Evolutionary conservation across 495 filamentous ascomycete species (phyloP).

Genomic region (Neurospora sublineolata): DNA sequence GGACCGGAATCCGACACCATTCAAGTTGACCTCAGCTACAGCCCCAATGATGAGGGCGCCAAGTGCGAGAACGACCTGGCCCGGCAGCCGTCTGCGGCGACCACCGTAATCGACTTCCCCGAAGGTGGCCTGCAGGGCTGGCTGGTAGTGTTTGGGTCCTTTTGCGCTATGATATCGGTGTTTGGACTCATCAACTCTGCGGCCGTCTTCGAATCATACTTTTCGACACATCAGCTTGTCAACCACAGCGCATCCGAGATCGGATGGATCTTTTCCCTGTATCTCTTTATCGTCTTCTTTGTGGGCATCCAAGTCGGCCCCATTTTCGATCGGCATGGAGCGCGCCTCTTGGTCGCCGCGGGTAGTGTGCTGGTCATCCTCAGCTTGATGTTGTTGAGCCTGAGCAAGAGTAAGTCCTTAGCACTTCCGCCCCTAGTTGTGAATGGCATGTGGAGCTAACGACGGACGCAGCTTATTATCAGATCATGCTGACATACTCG

Average conservation of each 20-base stretch:
- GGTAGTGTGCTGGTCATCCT: slow-evolving; percentile 41
- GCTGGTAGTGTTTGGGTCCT: slow-evolving; percentile 51
- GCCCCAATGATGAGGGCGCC: background rate
- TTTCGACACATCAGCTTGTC: slow-evolving; percentile 46
- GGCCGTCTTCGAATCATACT: slow-evolving; percentile 53
- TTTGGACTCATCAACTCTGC: slow-evolving; percentile 55
- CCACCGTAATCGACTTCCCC: slow-evolving; percentile 34
- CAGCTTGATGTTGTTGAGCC: slow-evolving; percentile 45
- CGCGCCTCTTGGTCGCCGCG: slow-evolving; percentile 38
- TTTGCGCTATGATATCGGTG: slow-evolving; percentile 49
- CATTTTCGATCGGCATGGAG: slow-evolving; percentile 53
- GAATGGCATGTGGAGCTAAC: slow-evolving; percentile 2
- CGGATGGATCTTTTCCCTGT: slow-evolving; percentile 54
- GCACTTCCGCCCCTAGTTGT: background rate
- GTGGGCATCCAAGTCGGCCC: slow-evolving; percentile 55
- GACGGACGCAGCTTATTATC: slow-evolving; percentile 41
- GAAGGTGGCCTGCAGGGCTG: slow-evolving; percentile 51
- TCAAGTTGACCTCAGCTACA: background rate
- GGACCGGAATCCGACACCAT: background rate
- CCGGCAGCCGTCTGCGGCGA: slow-evolving; percentile 8
- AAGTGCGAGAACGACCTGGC: background rate
- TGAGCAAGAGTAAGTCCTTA: slow-evolving; percentile 25
- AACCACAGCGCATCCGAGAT: slow-evolving; percentile 43
- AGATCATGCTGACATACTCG: slow-evolving; percentile 52
- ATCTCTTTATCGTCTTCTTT: slow-evolving; percentile 53